phyloP scores from a whole-genome alignment of 495 filamentous ascomycete genomes.

The Penicillium lagena region DNA sequence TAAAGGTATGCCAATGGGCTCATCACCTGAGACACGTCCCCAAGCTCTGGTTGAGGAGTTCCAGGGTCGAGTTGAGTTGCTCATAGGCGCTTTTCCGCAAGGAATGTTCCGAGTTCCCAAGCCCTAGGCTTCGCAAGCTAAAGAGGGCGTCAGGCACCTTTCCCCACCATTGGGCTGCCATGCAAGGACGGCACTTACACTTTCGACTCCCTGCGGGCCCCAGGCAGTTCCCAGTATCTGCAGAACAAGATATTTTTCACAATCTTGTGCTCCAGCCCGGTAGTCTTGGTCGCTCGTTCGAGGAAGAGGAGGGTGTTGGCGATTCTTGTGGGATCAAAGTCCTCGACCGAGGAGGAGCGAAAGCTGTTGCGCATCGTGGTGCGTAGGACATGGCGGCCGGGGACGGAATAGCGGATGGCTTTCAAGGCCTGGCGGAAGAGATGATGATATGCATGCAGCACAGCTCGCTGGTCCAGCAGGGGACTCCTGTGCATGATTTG shows the following conservation, averaged over 20 bases:
- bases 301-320: conserved; percentile 75
- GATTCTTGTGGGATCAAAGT: conserved; percentile 56
- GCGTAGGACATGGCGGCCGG: conserved; percentile 60
- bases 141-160: conserved; percentile 12
- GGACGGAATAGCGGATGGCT: conserved; percentile 74
- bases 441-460: conserved; percentile 73
- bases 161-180: background rate
- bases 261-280: conserved; percentile 74
- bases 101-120: conserved; percentile 18
- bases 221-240: conserved; percentile 49
- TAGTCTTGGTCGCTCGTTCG: conserved; percentile 53
- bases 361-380: conserved; percentile 65
- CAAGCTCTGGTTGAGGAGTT: conserved; percentile 68
- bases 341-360: conserved; percentile 44
- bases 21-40: conserved; percentile 58
- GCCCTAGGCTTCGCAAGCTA: conserved; percentile 26
- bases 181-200: conserved; percentile 21
- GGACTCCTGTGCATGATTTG: too few species aligned
- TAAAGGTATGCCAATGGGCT: background rate
- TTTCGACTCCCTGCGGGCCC: conserved; percentile 26
- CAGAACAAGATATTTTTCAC: conserved; percentile 66
- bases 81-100: conserved; percentile 35
- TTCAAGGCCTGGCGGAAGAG: conserved; percentile 68
- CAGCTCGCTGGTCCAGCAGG: conserved; percentile 18
- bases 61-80: conserved; percentile 61